phyloP scores from a whole-genome alignment of 192 early-diverging fungal genomes.

The Funneliformis geosporum region DNA sequence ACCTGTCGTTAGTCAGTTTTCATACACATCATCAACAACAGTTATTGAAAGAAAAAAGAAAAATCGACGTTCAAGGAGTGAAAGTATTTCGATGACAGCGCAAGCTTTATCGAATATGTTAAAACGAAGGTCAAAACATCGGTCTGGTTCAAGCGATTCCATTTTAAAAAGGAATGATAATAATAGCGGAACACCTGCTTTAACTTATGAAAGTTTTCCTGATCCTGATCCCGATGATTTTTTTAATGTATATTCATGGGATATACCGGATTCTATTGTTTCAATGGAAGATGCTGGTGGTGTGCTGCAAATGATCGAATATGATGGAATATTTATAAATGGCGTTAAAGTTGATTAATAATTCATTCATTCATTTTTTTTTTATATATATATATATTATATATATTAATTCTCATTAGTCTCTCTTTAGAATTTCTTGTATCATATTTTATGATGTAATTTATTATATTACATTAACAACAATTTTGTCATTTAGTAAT shows the following conservation, averaged over 20 bases:
- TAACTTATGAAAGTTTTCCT: conserved; percentile 28
- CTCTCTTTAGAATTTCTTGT: background rate
- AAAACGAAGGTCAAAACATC: background rate
- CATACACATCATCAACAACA: background rate
- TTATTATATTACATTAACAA: background rate
- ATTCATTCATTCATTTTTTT: background rate
- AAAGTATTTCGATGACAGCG: background rate
- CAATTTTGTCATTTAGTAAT: too few species aligned
- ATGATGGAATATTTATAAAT: conserved; percentile 28
- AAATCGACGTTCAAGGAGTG: conserved; percentile 13
- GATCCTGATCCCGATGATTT: conserved; percentile 26
- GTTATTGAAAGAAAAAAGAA: conserved; percentile 4
- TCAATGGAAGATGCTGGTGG: conserved; percentile 26
- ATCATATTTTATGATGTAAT: background rate
- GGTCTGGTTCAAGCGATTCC: background rate
- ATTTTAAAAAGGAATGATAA: background rate
- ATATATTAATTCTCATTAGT: background rate
- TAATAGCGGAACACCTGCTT: background rate
- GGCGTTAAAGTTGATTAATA: conserved; percentile 19
- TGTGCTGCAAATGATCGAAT: conserved; percentile 28
- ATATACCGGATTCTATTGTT: conserved; percentile 23
- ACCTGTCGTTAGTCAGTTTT: conserved; percentile 6
- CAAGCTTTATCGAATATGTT: conserved; percentile 16
- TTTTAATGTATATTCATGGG: conserved; percentile 23
- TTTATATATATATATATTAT: too few species aligned